Conservation (phyloP, 2,329 filamentous ascomycete species). For the Coniochaeta sp. region DNA sequence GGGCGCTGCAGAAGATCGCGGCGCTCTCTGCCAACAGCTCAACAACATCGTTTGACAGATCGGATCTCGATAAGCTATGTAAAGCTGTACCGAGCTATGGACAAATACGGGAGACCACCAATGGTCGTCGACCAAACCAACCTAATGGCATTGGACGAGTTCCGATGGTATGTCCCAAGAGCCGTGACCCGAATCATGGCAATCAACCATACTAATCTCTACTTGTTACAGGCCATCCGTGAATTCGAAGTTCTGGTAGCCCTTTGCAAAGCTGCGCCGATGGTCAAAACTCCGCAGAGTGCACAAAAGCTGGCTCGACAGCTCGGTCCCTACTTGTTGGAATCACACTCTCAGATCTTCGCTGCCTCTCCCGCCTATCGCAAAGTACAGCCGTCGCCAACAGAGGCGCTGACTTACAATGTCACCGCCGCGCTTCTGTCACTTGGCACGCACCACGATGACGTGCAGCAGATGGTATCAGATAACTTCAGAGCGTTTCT, state of each 20-base stretch:
- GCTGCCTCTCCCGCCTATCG: conserved; percentile 75
- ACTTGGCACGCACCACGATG: conserved; percentile 65
- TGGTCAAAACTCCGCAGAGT: conserved; percentile 61
- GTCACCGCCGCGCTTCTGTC: conserved; percentile 76
- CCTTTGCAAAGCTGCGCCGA: conserved; percentile 81
- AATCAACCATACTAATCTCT: conserved; percentile 4
- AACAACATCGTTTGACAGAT: conserved; percentile 48
- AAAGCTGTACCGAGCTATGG: conserved; percentile 45
- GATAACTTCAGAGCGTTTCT: conserved; percentile 67
- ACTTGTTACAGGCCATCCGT: conserved; percentile 57
- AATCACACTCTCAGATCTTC: conserved; percentile 74
- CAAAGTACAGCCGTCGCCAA: conserved; percentile 78
- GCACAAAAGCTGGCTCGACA: conserved; percentile 75
- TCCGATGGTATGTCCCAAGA: conserved; percentile 48
- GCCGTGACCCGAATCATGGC: neutral
- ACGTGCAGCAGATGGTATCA: conserved; percentile 59
- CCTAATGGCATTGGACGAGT: conserved; percentile 39
- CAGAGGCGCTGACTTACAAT: conserved; percentile 73
- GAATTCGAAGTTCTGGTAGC: conserved; percentile 91
- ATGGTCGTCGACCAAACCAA: conserved; percentile 37
- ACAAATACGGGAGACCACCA: conserved; percentile 34
- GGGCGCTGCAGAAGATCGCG: conserved; percentile 59
- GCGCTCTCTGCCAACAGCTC: conserved; percentile 51
- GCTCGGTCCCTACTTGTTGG: conserved; percentile 75
- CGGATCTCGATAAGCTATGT: conserved; percentile 56